A percentile compares a stretch with the other conserved stretches of the same genome.
Conservation (phyloP, 2,329 filamentous ascomycete species). For the Scytalidium lignicola region DNA sequence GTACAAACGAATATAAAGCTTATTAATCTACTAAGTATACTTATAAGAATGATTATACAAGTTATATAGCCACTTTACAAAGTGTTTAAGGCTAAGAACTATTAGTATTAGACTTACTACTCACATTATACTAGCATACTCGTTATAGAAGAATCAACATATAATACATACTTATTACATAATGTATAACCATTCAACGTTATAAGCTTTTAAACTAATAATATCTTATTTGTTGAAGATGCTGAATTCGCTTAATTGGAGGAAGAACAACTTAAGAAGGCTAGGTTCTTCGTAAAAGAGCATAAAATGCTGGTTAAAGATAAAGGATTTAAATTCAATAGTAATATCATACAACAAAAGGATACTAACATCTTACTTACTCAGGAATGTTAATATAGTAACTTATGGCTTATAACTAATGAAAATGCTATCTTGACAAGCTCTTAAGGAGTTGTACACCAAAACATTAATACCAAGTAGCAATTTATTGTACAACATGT, state of each 20-base stretch:
- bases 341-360: neutral
- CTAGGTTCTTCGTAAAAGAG: slow-evolving; percentile 1
- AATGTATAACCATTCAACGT: too few relatives aligned
- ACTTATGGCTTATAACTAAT: neutral
- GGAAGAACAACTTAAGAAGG: too few relatives aligned
- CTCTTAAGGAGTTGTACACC: too few relatives aligned
- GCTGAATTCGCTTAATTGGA: too few relatives aligned
- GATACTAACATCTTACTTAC: neutral
- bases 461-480: too few relatives aligned
- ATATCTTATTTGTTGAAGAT: too few relatives aligned
- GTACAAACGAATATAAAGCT: neutral
- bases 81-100: slow-evolving; percentile 1
- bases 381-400: too few relatives aligned
- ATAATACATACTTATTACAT: slow-evolving; percentile 2
- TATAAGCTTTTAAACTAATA: too few relatives aligned
- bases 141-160: slow-evolving; percentile 1
- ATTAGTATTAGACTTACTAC: slow-evolving; percentile 3
- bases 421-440: too few relatives aligned
- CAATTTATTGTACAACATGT: neutral
- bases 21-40: neutral
- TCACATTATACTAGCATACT: neutral
- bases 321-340: slow-evolving; percentile 1
- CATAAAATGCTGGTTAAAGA: neutral
- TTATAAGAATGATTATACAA: neutral
- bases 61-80: slow-evolving; percentile 1